Evolutionary conservation across 2,329 filamentous ascomycete genomes (phyloP).

Genomic region (Ophiostoma piceae): DNA sequence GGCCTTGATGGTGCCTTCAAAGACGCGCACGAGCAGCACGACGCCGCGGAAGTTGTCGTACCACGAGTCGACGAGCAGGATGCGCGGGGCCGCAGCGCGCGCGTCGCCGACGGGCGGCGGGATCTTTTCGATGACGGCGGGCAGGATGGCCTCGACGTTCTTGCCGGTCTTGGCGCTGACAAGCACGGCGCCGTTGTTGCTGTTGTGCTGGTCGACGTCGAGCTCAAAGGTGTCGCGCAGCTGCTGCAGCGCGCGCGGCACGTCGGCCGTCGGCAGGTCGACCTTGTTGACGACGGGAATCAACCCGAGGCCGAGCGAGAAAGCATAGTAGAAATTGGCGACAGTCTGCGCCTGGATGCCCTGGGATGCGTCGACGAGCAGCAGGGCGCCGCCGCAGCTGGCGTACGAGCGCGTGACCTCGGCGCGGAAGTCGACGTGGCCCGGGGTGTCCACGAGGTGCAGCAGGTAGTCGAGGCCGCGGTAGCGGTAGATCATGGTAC

Average conservation of each 20-base stretch:
- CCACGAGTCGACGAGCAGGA: slow-evolving; percentile 95
- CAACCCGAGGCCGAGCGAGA: slow-evolving; percentile 79
- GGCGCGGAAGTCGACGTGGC: slow-evolving; percentile 94
- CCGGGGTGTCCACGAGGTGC: slow-evolving; percentile 93
- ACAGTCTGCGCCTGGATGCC: slow-evolving; percentile 97
- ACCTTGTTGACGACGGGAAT: slow-evolving; percentile 97
- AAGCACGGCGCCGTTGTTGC: slow-evolving; percentile 46
- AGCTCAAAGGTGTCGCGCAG: slow-evolving; percentile 84
- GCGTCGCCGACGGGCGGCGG: slow-evolving; percentile 72
- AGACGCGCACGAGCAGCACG: slow-evolving; percentile 81
- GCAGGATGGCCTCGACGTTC: slow-evolving; percentile 78
- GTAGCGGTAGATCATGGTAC: slow-evolving; percentile 92
- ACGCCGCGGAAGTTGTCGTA: slow-evolving; percentile 96
- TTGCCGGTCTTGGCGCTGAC: slow-evolving; percentile 93
- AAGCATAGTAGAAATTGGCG: slow-evolving; percentile 96
- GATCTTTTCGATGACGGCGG: slow-evolving; percentile 77
- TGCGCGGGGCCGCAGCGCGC: slow-evolving; percentile 65
- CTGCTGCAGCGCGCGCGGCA: slow-evolving; percentile 79
- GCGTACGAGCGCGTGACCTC: slow-evolving; percentile 95
- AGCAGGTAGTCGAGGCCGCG: slow-evolving; percentile 83
- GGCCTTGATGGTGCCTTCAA: slow-evolving; percentile 76
- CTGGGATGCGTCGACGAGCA: slow-evolving; percentile 93
- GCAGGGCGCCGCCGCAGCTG: slow-evolving; percentile 84
- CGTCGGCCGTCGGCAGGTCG: slow-evolving; percentile 82
- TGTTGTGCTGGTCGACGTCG: slow-evolving; percentile 58